phyloP scores from a whole-genome alignment of 2,329 filamentous ascomycete genomes.

The Aspergillus chevalieri region DNA sequence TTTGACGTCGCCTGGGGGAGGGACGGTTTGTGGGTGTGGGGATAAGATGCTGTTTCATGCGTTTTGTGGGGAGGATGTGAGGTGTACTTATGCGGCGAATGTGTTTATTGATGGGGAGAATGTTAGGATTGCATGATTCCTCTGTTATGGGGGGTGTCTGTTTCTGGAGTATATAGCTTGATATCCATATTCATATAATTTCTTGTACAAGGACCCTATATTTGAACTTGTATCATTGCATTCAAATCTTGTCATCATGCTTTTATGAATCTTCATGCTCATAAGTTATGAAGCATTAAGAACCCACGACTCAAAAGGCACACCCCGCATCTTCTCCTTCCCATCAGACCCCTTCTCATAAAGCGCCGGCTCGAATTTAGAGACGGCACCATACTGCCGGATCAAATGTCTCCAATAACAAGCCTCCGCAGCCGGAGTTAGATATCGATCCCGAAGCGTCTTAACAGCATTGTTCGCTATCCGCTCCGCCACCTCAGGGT shows the following conservation, averaged over 20 bases:
- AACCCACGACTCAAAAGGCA: slow-evolving; percentile 39
- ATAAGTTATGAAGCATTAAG: slow-evolving; percentile 11
- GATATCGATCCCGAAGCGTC: slow-evolving; percentile 48
- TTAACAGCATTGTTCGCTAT: slow-evolving; percentile 47
- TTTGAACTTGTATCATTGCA: too few species aligned
- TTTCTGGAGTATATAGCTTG: too few species aligned
- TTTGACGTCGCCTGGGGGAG: slow-evolving; percentile 27
- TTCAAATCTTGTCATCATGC: not conserved
- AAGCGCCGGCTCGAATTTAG: slow-evolving; percentile 37
- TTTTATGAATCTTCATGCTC: not conserved
- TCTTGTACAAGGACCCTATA: too few species aligned
- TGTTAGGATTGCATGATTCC: slow-evolving; percentile 12
- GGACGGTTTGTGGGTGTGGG: slow-evolving; percentile 25
- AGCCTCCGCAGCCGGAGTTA: slow-evolving; percentile 50
- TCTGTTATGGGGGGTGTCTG: too few species aligned
- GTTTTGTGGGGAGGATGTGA: slow-evolving; percentile 18
- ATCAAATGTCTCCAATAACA: slow-evolving; percentile 52
- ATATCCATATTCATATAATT: too few species aligned
- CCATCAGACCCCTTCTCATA: slow-evolving; percentile 24
- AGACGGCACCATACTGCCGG: slow-evolving; percentile 29
- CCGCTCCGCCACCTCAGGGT: slow-evolving; percentile 40
- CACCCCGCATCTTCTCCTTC: slow-evolving; percentile 25
- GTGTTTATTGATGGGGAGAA: slow-evolving; percentile 15
- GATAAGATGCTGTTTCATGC: slow-evolving; percentile 29
- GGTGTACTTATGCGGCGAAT: slow-evolving; percentile 28